phyloP scores from a whole-genome alignment of 1,284 basidiomycete species.

The Golubevia sp. region DNA sequence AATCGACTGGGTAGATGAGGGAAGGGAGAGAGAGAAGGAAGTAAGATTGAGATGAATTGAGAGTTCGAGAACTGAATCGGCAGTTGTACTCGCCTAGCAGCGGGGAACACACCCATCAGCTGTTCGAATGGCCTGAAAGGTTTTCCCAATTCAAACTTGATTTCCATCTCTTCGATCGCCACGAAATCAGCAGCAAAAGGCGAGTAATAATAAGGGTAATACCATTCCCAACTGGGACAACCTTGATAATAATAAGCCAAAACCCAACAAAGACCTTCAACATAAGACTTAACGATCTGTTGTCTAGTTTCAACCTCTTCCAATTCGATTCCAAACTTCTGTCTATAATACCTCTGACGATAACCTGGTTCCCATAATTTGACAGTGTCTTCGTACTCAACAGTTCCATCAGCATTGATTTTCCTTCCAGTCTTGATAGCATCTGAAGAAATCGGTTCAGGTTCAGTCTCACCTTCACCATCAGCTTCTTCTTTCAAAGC shows the following conservation, averaged over 20 bases:
- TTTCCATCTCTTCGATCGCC: constrained; percentile 77
- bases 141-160: constrained; percentile 76
- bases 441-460: constrained; percentile 31
- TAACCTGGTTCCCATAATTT: constrained; percentile 95
- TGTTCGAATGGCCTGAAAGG: constrained; percentile 98
- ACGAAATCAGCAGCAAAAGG: constrained; percentile 96
- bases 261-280: constrained; percentile 96
- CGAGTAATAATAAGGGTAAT: constrained; percentile 97
- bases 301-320: constrained; percentile 76
- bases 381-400: constrained; percentile 90
- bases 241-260: constrained; percentile 98
- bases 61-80: not conserved
- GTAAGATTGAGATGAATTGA: not conserved
- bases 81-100: constrained; percentile 73
- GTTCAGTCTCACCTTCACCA: constrained; percentile 17
- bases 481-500: constrained; percentile 64
- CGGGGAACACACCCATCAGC: constrained; percentile 96
- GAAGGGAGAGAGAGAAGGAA: not conserved
- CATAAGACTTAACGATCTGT: constrained; percentile 78
- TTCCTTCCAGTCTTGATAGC: constrained; percentile 36
- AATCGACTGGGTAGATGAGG: constrained; percentile 70
- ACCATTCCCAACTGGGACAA: constrained; percentile 95
- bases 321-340: constrained; percentile 84
- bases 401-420: constrained; percentile 63
- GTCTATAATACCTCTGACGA: constrained; percentile 88